These are phyloP conservation scores for Inosperma sp. DNA, from an alignment of 768 basidiomycete genomes.

Conservation along the genomic window DNA sequence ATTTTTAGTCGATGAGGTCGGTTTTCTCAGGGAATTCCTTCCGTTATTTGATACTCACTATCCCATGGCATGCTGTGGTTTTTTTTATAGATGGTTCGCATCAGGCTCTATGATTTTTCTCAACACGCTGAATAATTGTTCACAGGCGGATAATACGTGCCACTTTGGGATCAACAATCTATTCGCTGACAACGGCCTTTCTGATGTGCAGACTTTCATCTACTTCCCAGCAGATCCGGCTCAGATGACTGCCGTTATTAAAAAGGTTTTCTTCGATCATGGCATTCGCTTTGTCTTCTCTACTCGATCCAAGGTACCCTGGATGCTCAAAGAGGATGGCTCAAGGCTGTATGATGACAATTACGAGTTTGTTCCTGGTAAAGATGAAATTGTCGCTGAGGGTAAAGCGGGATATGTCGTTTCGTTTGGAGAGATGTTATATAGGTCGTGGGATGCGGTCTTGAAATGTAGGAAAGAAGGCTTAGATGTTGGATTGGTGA, in stretches of 20 bases:
- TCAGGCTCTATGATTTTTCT: background rate
- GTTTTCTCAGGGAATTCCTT: slow-evolving; percentile 13
- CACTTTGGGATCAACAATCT: slow-evolving; percentile 68
- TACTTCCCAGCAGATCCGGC: slow-evolving; percentile 86
- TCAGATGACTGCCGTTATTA: slow-evolving; percentile 75
- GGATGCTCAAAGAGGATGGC: slow-evolving; percentile 74
- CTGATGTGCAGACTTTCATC: slow-evolving; percentile 71
- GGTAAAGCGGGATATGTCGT: slow-evolving; percentile 81
- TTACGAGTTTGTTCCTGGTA: slow-evolving; percentile 80
- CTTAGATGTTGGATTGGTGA: slow-evolving; percentile 78
- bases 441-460: slow-evolving; percentile 81
- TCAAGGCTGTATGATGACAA: slow-evolving; percentile 59
- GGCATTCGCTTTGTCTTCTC: slow-evolving; percentile 86
- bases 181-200: slow-evolving; percentile 85
- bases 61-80: background rate
- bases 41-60: background rate
- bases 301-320: slow-evolving; percentile 86
- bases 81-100: slow-evolving; percentile 28
- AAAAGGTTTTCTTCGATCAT: slow-evolving; percentile 76
- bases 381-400: slow-evolving; percentile 76
- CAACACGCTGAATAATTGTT: slow-evolving; percentile 1
- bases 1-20: slow-evolving; percentile 55
- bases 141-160: slow-evolving; percentile 46
- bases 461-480: slow-evolving; percentile 66
- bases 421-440: slow-evolving; percentile 83